These are phyloP conservation scores for Baeospora myosura DNA, from an alignment of 1,284 basidiomycete species.

Conservation along the genomic window DNA sequence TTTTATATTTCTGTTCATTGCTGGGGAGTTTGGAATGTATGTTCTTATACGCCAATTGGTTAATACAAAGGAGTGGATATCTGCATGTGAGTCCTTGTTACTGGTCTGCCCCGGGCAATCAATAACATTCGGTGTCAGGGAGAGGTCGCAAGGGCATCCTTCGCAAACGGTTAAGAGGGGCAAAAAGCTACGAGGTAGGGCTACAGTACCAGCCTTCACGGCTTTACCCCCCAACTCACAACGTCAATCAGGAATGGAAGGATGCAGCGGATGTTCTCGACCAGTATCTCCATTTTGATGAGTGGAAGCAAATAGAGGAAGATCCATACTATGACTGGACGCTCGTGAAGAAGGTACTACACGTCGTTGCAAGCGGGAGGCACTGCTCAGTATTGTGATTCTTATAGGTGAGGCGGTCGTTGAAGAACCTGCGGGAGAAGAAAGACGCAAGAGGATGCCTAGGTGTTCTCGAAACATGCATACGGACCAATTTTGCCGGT, in stretches of 20 bases:
- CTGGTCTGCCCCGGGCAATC: too few species aligned
- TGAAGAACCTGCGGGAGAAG: conserved; percentile 55
- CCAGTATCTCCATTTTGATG: conserved; percentile 73
- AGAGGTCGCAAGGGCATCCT: conserved; percentile 77
- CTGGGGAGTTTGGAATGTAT: conserved; percentile 81
- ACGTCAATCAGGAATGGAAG: conserved; percentile 67
- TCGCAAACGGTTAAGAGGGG: conserved; percentile 67
- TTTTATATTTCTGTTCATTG: conserved; percentile 82
- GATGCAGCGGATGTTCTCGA: conserved; percentile 76
- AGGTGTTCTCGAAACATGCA: conserved; percentile 87
- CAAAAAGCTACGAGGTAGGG: conserved; percentile 61
- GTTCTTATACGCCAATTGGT: conserved; percentile 86
- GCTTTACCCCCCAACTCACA: not conserved
- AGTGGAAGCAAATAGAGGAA: conserved; percentile 84
- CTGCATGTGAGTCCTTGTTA: conserved; percentile 60
- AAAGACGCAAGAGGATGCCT: conserved; percentile 81
- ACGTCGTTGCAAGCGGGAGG: too few species aligned
- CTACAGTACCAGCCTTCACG: not conserved
- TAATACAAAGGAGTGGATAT: conserved; percentile 87
- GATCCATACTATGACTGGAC: conserved; percentile 88
- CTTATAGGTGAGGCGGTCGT: conserved; percentile 56
- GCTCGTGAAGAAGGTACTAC: conserved; percentile 62
- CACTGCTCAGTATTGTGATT: too few species aligned
- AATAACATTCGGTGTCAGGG: too few species aligned
- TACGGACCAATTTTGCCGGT: conserved; percentile 92